Percentiles rank a stretch among this genome's conserved stretches.
Conservation (phyloP, 2,329 filamentous ascomycete genomes). For the Polychaeton citri region DNA sequence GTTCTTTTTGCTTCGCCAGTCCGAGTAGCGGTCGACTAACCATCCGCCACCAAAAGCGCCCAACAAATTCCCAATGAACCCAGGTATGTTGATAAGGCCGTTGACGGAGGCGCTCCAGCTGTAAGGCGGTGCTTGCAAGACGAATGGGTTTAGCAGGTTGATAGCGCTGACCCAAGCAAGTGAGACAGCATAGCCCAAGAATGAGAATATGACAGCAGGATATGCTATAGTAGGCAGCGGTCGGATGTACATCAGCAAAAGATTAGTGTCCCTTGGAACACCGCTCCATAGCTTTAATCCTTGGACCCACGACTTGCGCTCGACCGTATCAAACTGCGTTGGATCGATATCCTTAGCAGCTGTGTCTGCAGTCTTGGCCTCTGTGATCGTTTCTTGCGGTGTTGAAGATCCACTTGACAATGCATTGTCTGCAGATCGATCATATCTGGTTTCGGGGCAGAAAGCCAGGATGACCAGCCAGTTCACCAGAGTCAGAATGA, state of each 20-base stretch:
- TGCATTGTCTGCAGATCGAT: constrained; percentile 10
- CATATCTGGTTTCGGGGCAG: constrained; percentile 25
- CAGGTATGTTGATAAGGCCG: constrained; percentile 28
- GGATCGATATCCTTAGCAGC: constrained; percentile 3
- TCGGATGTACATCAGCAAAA: constrained; percentile 23
- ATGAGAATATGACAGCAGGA: constrained; percentile 24
- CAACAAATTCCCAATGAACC: constrained; percentile 29
- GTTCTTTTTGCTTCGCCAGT: constrained; percentile 27
- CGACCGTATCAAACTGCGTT: constrained; percentile 3
- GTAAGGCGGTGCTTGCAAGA: constrained; percentile 28
- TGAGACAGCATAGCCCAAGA: constrained; percentile 24
- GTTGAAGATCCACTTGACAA: not conserved
- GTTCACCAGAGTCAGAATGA: constrained; percentile 19
- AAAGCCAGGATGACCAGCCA: constrained; percentile 24
- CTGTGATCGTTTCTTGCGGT: not conserved
- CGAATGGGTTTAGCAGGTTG: constrained; percentile 26
- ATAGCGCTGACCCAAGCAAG: constrained; percentile 26
- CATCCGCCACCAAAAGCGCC: constrained; percentile 31
- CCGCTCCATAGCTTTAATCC: constrained; percentile 23
- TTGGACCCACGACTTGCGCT: constrained; percentile 22
- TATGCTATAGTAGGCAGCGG: constrained; percentile 25
- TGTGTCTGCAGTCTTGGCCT: constrained; percentile 1
- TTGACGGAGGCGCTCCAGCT: constrained; percentile 23
- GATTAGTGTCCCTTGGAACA: constrained; percentile 15
- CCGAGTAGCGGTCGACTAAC: constrained; percentile 30